Percentiles rank a stretch among this genome's conserved stretches.
Evolutionary conservation across 176 grass and related monocot species (phyloP).

Genomic region (Musa acuminata): DNA sequence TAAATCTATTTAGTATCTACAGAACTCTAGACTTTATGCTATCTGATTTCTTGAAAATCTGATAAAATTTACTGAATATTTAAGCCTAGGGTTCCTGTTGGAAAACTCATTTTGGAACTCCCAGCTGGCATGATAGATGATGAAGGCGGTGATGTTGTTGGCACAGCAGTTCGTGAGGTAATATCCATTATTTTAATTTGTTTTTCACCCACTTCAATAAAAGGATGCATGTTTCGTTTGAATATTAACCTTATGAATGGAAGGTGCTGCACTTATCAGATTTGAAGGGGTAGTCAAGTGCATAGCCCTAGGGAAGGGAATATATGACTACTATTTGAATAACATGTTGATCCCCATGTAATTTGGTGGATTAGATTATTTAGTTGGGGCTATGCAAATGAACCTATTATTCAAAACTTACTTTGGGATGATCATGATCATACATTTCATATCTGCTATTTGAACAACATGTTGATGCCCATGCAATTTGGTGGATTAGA

Average conservation of each 20-base stretch:
- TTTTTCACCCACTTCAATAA: background rate
- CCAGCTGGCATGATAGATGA: conserved; percentile 96
- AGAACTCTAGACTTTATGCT: background rate
- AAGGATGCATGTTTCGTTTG: background rate
- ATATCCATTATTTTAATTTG: background rate
- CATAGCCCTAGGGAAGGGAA: background rate
- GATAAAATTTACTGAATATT: conserved; percentile 1
- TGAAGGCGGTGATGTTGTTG: conserved; percentile 76
- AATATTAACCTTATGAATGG: background rate
- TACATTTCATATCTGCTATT: no score
- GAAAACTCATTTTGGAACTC: conserved; percentile 71
- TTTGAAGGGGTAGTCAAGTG: background rate
- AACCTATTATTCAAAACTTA: no score
- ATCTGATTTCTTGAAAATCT: background rate
- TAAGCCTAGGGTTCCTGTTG: conserved; percentile 77
- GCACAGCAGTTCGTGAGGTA: conserved; percentile 89
- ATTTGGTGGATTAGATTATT: no score
- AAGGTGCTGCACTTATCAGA: background rate
- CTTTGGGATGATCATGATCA: no score
- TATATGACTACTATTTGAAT: background rate
- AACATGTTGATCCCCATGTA: no score
- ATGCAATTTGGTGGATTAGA: no score
- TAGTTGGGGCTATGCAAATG: no score
- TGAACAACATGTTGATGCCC: no score
- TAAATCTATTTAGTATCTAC: background rate